A percentile compares a stretch with the other conserved stretches of the same genome.
Evolutionary conservation across 495 filamentous ascomycete species (phyloP).

Genomic region (Penicillium egyptiacum): DNA sequence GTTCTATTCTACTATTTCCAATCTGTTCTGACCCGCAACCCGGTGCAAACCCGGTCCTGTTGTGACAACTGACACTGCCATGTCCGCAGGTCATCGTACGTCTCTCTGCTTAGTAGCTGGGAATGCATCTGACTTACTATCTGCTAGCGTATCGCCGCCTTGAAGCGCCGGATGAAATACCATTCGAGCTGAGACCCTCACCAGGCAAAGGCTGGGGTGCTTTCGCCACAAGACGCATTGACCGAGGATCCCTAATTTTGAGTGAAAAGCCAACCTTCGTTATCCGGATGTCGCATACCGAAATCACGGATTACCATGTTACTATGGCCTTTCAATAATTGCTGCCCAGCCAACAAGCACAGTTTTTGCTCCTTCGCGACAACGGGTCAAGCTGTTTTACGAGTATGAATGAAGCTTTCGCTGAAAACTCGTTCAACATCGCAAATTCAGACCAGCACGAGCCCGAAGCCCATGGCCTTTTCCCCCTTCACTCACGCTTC

Average conservation of each 20-base stretch:
- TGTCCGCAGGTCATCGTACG: not conserved
- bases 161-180: not conserved
- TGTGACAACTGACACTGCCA: not conserved
- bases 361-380: not conserved
- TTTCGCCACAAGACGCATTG: slow-evolving; percentile 1
- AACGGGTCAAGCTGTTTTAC: not conserved
- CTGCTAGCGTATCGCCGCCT: not conserved
- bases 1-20: not conserved
- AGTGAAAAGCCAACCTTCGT: not conserved
- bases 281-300: not conserved
- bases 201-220: not conserved
- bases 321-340: not conserved
- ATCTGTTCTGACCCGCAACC: not conserved
- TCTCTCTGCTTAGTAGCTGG: not conserved
- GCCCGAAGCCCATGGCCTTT: not conserved
- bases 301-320: not conserved
- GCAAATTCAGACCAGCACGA: not conserved
- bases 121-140: not conserved
- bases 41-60: not conserved
- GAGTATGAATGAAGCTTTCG: not conserved
- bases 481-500: not conserved
- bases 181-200: not conserved
- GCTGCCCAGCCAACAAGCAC: not conserved
- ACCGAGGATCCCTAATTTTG: not conserved
- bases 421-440: slow-evolving; percentile 2